Evolutionary conservation across 768 basidiomycete species (phyloP).

Genomic region (Termitomyces sp.): DNA sequence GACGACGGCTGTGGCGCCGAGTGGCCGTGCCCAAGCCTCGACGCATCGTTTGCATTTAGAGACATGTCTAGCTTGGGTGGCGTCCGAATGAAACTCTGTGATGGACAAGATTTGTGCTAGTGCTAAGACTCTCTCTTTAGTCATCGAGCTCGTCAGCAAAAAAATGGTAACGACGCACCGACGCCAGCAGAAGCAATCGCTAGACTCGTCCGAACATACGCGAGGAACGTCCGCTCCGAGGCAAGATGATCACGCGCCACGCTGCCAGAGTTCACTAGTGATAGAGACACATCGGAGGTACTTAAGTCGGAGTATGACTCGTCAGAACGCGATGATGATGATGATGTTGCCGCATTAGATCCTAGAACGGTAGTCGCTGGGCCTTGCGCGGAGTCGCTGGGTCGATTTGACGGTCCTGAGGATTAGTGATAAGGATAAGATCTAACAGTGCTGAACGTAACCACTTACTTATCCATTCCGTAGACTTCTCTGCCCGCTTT

Average conservation of each 20-base stretch:
- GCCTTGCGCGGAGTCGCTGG: neutral
- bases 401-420: neutral
- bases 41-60: neutral
- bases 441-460: neutral
- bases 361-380: neutral
- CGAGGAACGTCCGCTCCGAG: constrained; percentile 46
- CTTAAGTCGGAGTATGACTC: too few species aligned
- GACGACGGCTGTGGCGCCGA: constrained; percentile 37
- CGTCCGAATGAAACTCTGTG: constrained; percentile 16
- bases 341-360: neutral
- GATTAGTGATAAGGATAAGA: neutral
- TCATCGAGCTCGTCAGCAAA: neutral
- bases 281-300: constrained; percentile 2
- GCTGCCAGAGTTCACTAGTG: constrained; percentile 42
- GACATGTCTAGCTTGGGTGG: neutral
- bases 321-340: neutral
- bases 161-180: constrained; percentile 14
- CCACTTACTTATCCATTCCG: neutral
- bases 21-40: constrained; percentile 30
- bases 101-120: constrained; percentile 46
- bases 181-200: constrained; percentile 44
- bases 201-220: constrained; percentile 48
- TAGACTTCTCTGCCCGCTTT: neutral
- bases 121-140: constrained; percentile 17
- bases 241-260: constrained; percentile 53